Conservation (phyloP, 1,284 basidiomycete species). For the Apiotrichum gracile region DNA sequence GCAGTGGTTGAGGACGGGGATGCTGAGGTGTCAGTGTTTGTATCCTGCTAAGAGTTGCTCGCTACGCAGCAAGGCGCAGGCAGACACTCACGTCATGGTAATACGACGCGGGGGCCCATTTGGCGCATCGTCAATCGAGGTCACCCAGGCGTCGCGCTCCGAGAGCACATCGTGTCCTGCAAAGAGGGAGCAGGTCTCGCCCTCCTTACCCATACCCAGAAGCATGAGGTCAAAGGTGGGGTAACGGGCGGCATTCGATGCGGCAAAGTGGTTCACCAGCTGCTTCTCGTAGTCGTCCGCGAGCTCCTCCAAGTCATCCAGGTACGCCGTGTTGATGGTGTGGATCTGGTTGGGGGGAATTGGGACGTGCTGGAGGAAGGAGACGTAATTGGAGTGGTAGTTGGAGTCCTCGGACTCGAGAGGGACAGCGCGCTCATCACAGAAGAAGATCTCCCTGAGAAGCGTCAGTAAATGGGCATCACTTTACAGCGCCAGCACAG, state of each 20-base stretch:
- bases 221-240: conserved; percentile 92
- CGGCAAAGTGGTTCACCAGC: conserved; percentile 83
- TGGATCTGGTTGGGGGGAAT: conserved; percentile 72
- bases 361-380: conserved; percentile 80
- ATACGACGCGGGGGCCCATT: conserved; percentile 88
- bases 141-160: conserved; percentile 90
- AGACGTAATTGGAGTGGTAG: conserved; percentile 69
- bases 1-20: conserved; percentile 88
- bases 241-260: conserved; percentile 83
- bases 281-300: conserved; percentile 89
- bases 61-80: no score
- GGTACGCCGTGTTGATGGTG: conserved; percentile 68
- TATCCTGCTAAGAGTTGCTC: no score
- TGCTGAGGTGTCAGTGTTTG: conserved; percentile 20
- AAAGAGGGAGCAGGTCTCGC: conserved; percentile 95
- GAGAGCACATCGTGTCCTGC: conserved; percentile 77
- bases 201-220: conserved; percentile 88
- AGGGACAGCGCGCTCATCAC: conserved; percentile 92
- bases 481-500: neutral
- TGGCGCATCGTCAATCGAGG: conserved; percentile 84
- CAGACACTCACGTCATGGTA: conserved; percentile 59
- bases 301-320: conserved; percentile 72
- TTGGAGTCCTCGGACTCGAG: conserved; percentile 92
- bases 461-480: neutral
- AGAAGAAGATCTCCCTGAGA: conserved; percentile 94